A percentile compares a stretch with the other conserved stretches of the same genome.
Conservation (phyloP, 23 red algal species). For the Rhodosorus marinus region DNA sequence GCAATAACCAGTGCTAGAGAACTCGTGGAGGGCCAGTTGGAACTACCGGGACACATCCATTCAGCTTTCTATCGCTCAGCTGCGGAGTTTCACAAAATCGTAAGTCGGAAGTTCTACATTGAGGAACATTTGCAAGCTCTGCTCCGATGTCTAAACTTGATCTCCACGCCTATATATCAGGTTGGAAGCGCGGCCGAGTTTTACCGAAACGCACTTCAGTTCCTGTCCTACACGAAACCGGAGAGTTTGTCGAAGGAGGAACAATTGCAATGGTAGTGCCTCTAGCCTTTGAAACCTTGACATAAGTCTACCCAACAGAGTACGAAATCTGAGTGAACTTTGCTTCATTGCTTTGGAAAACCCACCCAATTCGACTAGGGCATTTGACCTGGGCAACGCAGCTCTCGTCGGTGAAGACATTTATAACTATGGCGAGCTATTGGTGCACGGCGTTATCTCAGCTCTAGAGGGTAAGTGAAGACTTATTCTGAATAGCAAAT, state of each 20-base stretch:
- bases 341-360: too few relatives aligned
- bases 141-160: too few relatives aligned
- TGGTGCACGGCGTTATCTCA: conserved; percentile 53
- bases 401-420: conserved; percentile 82
- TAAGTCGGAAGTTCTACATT: too few relatives aligned
- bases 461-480: conserved; percentile 16
- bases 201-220: conserved; percentile 71
- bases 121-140: too few relatives aligned
- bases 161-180: too few relatives aligned
- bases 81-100: conserved; percentile 77
- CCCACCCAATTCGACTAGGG: too few relatives aligned
- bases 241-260: conserved; percentile 12
- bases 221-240: conserved; percentile 65
- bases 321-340: too few relatives aligned
- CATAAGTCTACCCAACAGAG: too few relatives aligned
- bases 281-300: too few relatives aligned
- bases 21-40: conserved; percentile 20
- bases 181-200: conserved; percentile 76
- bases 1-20: conserved; percentile 14
- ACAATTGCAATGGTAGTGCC: conserved; percentile 41
- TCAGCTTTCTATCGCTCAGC: conserved; percentile 72
- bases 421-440: conserved; percentile 97
- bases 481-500: background rate
- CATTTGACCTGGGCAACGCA: conserved; percentile 83
- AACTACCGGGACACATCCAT: conserved; percentile 44